phyloP scores from a whole-genome alignment of 73 alveolate genomes.

The Halteria grandinella region DNA sequence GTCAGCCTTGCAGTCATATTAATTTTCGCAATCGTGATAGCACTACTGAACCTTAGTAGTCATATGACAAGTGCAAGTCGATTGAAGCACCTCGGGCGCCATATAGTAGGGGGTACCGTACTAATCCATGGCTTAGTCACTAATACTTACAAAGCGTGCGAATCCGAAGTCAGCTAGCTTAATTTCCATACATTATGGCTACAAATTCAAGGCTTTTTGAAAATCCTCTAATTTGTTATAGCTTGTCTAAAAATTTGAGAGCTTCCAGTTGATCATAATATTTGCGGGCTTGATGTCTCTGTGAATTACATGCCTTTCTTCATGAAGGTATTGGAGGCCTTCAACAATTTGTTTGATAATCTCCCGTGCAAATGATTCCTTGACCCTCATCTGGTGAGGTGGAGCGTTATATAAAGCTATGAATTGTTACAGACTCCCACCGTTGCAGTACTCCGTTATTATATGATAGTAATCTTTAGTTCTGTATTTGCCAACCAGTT shows the following conservation, averaged over 20 bases:
- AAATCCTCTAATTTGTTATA: neutral
- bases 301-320: conserved; percentile 25
- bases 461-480: conserved; percentile 25
- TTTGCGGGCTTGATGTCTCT: conserved; percentile 46
- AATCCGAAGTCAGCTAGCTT: conserved; percentile 49
- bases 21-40: no score
- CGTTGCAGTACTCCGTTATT: conserved; percentile 27
- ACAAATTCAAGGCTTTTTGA: neutral
- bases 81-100: conserved; percentile 77
- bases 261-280: conserved; percentile 1
- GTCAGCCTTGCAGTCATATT: conserved; percentile 63
- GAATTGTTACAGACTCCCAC: conserved; percentile 23
- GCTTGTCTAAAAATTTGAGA: neutral
- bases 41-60: no score
- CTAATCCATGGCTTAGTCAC: neutral
- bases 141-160: conserved; percentile 9
- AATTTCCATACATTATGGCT: conserved; percentile 1
- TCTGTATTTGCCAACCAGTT: conserved; percentile 24
- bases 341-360: neutral
- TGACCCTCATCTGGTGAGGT: conserved; percentile 3
- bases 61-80: conserved; percentile 44
- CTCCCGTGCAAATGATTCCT: no score
- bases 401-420: conserved; percentile 18
- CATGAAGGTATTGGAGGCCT: conserved; percentile 22
- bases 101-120: conserved; percentile 72